Evolutionary conservation across 73 alveolate species (phyloP), one percentile per base, ranked within the genome.

Genomic region (Stentor roeselii): DNA sequence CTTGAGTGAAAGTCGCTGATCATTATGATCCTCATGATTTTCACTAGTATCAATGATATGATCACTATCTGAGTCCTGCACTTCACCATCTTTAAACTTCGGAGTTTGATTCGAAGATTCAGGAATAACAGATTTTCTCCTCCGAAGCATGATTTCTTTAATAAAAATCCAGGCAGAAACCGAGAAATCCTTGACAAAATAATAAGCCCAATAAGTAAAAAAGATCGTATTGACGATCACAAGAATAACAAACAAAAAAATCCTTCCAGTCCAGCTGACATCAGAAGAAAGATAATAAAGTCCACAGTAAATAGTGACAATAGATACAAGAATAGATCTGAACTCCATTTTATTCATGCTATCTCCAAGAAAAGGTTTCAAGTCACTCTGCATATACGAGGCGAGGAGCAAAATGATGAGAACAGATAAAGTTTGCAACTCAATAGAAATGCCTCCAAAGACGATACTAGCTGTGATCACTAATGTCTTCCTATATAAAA

Each of bases 401-500:
- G 31, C 32, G 21, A 76, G n/a, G 1, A 76, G 6, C 2, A 76
- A 39, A 36, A 76, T 27, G 14, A 76, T 76, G 82, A 35, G 14
- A 37, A 76, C 84, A 21, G 84, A 15, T 27, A 76, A 40, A 39
- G 75, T 40, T 76, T 76, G 84, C n/a, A 76, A 14, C 14, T 32
- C 15, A 39, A 76, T 34, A 21, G 82, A 37, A 0, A 76, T 15
- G 1, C 15, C 14, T 27, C 36, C 78, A 27, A 76, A 76, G 82
- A 89, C 67, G 2, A 87, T 85, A 3, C 85, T 59, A 3, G 86
- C 83, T 3, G 82, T 35, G 4, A 86, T 76, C 39, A 89, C 3
- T 0, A 78, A 60, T 58, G 86, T 50, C 39, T 89, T 89, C 39
- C 94, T 86, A 76, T 86, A 89, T 82, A 89, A 34, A 21, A 89